Conservation (phyloP, 202 grass and related monocot genomes). For the Hordeum pubiflorum region DNA sequence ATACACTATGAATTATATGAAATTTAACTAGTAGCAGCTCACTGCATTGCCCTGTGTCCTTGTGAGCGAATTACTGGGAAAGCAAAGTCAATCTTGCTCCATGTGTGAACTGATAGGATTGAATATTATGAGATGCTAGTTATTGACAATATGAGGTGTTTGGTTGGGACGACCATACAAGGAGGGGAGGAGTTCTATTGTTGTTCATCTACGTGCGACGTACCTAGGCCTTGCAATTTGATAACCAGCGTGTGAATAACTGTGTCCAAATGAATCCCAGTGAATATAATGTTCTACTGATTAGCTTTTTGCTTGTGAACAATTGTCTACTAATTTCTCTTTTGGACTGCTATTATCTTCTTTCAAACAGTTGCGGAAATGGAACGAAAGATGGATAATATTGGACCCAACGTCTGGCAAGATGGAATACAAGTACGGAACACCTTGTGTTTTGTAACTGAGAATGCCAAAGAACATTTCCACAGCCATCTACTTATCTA, state of each 20-base stretch:
- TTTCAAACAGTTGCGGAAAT: conserved; percentile 74
- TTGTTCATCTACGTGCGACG: not conserved
- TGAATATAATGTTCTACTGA: not conserved
- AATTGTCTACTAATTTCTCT: not conserved
- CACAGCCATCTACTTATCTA: not conserved
- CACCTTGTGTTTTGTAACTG: not conserved
- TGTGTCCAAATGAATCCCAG: not conserved
- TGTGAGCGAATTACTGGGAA: not conserved
- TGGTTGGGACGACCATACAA: not conserved
- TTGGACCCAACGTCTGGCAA: conserved; percentile 90
- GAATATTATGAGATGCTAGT: not conserved
- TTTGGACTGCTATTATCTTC: not conserved
- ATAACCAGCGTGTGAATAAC: not conserved
- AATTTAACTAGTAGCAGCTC: not conserved
- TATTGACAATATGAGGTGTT: not conserved
- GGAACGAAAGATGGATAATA: conserved; percentile 96
- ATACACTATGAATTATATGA: not conserved
- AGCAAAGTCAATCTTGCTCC: not conserved
- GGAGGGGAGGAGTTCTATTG: not conserved
- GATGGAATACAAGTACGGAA: conserved; percentile 97
- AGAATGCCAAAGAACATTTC: not conserved
- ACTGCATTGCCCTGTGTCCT: not conserved
- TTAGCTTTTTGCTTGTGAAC: not conserved
- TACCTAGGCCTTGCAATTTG: not conserved
- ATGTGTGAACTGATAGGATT: not conserved